Percentiles rank a stretch among this genome's conserved stretches.
Evolutionary conservation across 1,139 yeast genomes (phyloP).

Genomic region (Saccharomyces hybrid): DNA sequence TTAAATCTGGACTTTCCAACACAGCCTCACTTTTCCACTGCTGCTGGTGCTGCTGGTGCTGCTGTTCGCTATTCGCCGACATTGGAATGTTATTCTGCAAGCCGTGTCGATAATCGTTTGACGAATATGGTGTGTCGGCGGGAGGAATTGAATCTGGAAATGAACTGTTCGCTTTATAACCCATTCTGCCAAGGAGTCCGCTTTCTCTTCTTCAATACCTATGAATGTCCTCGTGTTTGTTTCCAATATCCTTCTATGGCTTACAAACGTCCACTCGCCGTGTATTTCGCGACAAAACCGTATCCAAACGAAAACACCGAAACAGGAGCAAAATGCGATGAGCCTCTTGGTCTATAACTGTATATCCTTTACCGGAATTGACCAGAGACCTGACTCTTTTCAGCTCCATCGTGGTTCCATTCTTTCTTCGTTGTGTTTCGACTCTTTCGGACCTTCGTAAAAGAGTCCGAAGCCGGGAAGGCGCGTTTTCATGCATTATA

Average conservation of each 20-base stretch:
- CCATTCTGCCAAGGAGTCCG: not conserved
- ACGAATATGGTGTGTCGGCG: not conserved
- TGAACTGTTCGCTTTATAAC: not conserved
- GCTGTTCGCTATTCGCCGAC: not conserved
- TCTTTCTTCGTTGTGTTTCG: not conserved
- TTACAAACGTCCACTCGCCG: not conserved
- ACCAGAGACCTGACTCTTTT: not conserved
- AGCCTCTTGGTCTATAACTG: not conserved
- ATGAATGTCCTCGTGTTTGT: not conserved
- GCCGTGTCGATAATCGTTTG: not conserved
- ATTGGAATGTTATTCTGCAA: not conserved
- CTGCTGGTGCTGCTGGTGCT: slow-evolving; percentile 5
- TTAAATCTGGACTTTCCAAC: not conserved
- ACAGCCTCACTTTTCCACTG: not conserved
- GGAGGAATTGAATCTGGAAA: not conserved
- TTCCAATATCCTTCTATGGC: not conserved
- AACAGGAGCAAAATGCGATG: not conserved
- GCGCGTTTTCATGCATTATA: not conserved
- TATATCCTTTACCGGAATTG: not conserved
- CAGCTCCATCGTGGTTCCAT: not conserved
- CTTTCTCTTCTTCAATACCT: not conserved
- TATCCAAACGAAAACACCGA: not conserved
- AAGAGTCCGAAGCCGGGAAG: slow-evolving; percentile 1
- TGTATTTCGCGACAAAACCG: not conserved
- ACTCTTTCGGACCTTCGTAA: not conserved